phyloP scores from a whole-genome alignment of 1,284 basidiomycete species.

The Taiwanofungus camphoratus region DNA sequence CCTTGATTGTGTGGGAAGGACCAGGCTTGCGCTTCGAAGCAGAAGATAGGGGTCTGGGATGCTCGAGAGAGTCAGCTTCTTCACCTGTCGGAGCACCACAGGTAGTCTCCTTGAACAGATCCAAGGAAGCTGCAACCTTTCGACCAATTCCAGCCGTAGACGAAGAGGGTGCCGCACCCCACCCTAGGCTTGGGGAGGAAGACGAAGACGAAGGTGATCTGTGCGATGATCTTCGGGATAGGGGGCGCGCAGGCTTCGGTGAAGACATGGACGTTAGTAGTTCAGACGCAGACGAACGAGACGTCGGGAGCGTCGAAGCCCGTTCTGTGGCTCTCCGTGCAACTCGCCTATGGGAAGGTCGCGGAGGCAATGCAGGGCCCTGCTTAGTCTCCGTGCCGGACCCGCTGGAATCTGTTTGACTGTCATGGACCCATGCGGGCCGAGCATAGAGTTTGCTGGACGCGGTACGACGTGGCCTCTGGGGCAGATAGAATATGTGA shows the following conservation, averaged over 20 bases:
- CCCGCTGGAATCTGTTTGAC: slow-evolving; percentile 19
- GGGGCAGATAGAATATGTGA: slow-evolving; percentile 17
- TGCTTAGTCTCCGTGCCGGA: slow-evolving; percentile 25
- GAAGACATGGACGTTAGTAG: slow-evolving; percentile 22
- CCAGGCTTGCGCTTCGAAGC: slow-evolving; percentile 34
- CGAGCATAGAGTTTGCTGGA: slow-evolving; percentile 21
- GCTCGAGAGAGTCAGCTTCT: slow-evolving; percentile 32
- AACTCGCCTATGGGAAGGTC: slow-evolving; percentile 16
- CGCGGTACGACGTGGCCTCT: slow-evolving; percentile 18
- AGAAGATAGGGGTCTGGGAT: slow-evolving; percentile 24
- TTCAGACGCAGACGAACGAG: slow-evolving; percentile 22
- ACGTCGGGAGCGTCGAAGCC: slow-evolving; percentile 23
- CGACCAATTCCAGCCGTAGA: slow-evolving; percentile 55
- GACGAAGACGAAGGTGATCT: slow-evolving; percentile 41
- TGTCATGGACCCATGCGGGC: slow-evolving; percentile 17
- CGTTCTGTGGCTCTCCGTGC: slow-evolving; percentile 24
- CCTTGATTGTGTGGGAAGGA: slow-evolving; percentile 40
- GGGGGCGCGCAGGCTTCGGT: slow-evolving; percentile 27
- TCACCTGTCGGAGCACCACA: slow-evolving; percentile 38
- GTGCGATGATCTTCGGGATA: slow-evolving; percentile 34
- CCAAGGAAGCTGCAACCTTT: slow-evolving; percentile 73
- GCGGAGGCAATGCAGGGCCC: slow-evolving; percentile 16
- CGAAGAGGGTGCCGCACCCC: slow-evolving; percentile 15
- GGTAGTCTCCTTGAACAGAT: slow-evolving; percentile 73
- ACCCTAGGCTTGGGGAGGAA: slow-evolving; percentile 31